phyloP scores from a whole-genome alignment of 805 yeast genomes.

The Candida sanyiensis region DNA sequence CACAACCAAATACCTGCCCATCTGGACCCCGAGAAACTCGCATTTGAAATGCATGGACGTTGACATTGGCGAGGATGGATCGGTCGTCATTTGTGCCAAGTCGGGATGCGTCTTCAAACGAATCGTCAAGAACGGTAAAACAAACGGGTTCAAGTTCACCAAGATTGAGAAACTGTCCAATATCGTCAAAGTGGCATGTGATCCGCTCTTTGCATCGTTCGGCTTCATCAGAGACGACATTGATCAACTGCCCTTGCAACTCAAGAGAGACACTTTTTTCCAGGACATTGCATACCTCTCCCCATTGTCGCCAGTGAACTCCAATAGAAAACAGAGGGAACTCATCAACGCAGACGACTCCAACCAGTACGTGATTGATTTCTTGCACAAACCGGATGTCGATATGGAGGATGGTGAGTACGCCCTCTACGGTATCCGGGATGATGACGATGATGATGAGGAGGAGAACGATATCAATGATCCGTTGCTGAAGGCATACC shows the following conservation, averaged over 20 bases:
- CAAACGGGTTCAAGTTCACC: conserved; percentile 43
- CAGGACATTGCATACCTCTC: conserved; percentile 53
- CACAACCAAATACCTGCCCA: conserved; percentile 37
- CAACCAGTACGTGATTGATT: conserved; percentile 14
- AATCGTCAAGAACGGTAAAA: conserved; percentile 11
- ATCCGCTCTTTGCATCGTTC: conserved; percentile 58
- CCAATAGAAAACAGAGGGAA: conserved; percentile 20
- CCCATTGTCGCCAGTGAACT: conserved; percentile 26
- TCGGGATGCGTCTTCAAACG: conserved; percentile 59
- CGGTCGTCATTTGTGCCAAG: conserved; percentile 57
- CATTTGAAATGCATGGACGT: conserved; percentile 60
- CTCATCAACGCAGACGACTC: conserved; percentile 10
- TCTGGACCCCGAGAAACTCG: conserved; percentile 60
- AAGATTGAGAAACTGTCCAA: conserved; percentile 50
- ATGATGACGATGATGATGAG: conserved; percentile 6
- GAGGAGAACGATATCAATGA: conserved; percentile 9
- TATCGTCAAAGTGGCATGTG: conserved; percentile 60
- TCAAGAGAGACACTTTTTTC: conserved; percentile 41
- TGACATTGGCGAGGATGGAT: conserved; percentile 64
- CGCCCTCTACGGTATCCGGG: conserved; percentile 11
- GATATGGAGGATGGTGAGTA: conserved; percentile 11
- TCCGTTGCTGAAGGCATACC: conserved; percentile 15
- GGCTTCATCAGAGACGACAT: conserved; percentile 61
- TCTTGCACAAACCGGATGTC: conserved; percentile 15
- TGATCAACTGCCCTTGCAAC: conserved; percentile 49